These are phyloP conservation scores for Chamaecrista fasciculata DNA, from an alignment of 306 rosid species.

Conservation along the genomic window DNA sequence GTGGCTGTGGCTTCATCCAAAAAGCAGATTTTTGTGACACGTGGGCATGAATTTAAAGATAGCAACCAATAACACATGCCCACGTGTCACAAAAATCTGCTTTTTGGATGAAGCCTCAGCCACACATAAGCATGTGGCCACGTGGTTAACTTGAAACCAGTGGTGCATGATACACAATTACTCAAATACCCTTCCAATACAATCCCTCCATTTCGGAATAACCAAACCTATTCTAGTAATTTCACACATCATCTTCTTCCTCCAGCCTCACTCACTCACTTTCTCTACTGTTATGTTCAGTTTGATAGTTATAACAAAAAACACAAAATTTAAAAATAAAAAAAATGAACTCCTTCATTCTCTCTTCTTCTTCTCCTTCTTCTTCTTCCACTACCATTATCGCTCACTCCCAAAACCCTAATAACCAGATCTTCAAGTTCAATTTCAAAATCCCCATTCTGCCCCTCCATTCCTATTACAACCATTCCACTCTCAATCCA, in stretches of 20 bases:
- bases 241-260: constrained; percentile 19
- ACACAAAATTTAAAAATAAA: too few species aligned
- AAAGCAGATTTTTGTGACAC: constrained; percentile 36
- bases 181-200: constrained; percentile 19
- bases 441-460: constrained; percentile 43
- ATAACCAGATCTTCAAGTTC: constrained; percentile 42
- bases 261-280: constrained; percentile 32
- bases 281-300: constrained; percentile 26
- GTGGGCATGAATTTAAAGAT: constrained; percentile 6
- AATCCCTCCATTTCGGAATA: background rate
- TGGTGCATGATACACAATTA: background rate
- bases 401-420: constrained; percentile 57
- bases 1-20: constrained; percentile 41
- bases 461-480: constrained; percentile 36
- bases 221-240: constrained; percentile 31
- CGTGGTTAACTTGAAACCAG: constrained; percentile 35
- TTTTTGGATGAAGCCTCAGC: constrained; percentile 37
- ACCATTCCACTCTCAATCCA: constrained; percentile 31
- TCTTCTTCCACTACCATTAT: constrained; percentile 40
- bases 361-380: constrained; percentile 30
- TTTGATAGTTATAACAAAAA: constrained; percentile 42
- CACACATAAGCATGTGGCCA: constrained; percentile 32
- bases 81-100: constrained; percentile 41
- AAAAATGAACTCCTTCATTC: constrained; percentile 49
- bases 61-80: constrained; percentile 13